A percentile compares a stretch with the other conserved stretches of the same genome.
Conservation (phyloP, 1,284 basidiomycete species). For the Pseudozyma pruni region DNA sequence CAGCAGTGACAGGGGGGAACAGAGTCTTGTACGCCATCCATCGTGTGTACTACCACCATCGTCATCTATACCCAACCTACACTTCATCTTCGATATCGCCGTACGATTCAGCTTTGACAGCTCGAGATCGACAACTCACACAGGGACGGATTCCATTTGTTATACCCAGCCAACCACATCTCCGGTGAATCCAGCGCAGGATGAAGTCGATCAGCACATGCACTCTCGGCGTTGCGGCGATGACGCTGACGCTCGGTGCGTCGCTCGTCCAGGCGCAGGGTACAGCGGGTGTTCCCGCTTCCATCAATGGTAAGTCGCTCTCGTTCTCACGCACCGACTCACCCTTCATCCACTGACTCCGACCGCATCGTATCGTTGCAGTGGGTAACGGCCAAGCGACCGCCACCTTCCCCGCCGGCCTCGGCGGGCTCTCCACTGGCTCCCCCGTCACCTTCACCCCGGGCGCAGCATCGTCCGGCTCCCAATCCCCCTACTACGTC, state of each 20-base stretch:
- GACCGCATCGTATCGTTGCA: no score
- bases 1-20: no score
- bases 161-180: no score
- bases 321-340: background rate
- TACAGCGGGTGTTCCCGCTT: slow-evolving; percentile 34
- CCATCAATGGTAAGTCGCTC: slow-evolving; percentile 30
- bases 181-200: no score
- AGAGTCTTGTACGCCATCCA: no score
- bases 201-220: slow-evolving; percentile 11
- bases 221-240: background rate
- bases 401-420: slow-evolving; percentile 27
- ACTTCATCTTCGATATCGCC: no score
- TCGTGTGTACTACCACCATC: no score
- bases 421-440: slow-evolving; percentile 32
- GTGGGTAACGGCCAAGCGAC: slow-evolving; percentile 35
- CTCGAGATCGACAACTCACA: background rate
- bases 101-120: no score
- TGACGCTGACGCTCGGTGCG: slow-evolving; percentile 1
- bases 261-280: slow-evolving; percentile 7
- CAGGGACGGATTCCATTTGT: no score
- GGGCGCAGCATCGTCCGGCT: slow-evolving; percentile 13
- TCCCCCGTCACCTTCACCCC: slow-evolving; percentile 22
- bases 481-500: slow-evolving; percentile 26
- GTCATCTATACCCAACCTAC: no score
- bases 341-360: no score